Percentiles rank a stretch among this genome's conserved stretches.
Evolutionary conservation across 2,329 filamentous ascomycete species (phyloP).

Genomic region (Fusarium stilboides): DNA sequence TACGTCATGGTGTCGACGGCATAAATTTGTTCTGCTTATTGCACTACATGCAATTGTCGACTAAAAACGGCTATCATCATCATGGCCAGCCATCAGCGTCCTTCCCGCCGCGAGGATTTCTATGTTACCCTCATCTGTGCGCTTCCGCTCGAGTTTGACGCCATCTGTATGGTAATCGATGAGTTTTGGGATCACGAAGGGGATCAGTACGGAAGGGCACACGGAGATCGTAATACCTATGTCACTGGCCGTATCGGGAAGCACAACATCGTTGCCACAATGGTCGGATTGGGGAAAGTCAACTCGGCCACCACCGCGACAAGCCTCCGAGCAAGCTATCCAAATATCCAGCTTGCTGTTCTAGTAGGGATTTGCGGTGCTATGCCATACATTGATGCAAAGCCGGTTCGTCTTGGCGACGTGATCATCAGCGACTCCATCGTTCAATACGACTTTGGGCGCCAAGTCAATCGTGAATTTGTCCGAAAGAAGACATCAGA

Average conservation of each 20-base stretch:
- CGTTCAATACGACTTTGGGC: background rate
- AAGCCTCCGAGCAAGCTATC: background rate
- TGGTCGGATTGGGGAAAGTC: background rate
- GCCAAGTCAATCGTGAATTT: background rate
- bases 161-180: background rate
- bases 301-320: background rate
- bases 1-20: too few species aligned
- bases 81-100: background rate
- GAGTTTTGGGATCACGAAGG: slow-evolving; percentile 4
- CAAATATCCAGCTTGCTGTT: background rate
- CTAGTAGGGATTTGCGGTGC: background rate
- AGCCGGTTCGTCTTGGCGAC: background rate
- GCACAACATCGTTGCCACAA: background rate
- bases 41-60: too few species aligned
- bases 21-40: too few species aligned
- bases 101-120: background rate
- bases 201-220: background rate
- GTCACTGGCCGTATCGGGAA: background rate
- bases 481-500: background rate
- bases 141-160: background rate
- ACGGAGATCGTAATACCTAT: background rate
- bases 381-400: background rate
- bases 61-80: too few species aligned
- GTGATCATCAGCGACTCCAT: background rate
- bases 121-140: background rate